Conservation (phyloP, 2,329 filamentous ascomycete genomes). For the Metarhizium brunneum region DNA sequence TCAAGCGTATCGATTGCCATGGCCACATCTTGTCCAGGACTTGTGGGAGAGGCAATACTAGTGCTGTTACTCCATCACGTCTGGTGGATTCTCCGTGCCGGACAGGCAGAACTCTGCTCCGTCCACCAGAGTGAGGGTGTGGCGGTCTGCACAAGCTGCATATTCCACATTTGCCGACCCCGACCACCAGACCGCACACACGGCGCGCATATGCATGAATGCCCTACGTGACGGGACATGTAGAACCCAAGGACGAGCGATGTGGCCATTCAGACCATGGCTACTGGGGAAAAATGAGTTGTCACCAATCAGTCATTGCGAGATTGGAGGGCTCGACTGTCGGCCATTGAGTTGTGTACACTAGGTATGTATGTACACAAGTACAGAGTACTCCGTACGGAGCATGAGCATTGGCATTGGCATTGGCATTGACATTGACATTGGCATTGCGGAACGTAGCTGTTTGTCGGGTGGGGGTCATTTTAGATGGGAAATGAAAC, state of each 20-base stretch:
- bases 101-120: neutral
- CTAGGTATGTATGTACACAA: neutral
- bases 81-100: neutral
- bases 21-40: no score
- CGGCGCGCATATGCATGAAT: slow-evolving; percentile 3
- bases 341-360: no score
- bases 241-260: neutral
- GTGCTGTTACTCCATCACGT: neutral
- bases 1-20: no score
- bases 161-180: neutral
- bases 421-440: no score
- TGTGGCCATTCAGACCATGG: neutral
- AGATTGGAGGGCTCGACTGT: neutral
- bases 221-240: neutral
- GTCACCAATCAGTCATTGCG: neutral
- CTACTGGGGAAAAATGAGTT: neutral
- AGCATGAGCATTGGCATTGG: no score
- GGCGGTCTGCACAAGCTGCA: slow-evolving; percentile 3
- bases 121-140: neutral
- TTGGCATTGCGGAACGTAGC: no score
- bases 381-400: neutral
- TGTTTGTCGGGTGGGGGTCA: neutral
- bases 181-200: slow-evolving; percentile 1
- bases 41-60: no score
- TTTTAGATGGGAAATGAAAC: neutral